Evolutionary conservation across 208 protist genomes (phyloP).

Genomic region (Acanthamoeba sp.): DNA sequence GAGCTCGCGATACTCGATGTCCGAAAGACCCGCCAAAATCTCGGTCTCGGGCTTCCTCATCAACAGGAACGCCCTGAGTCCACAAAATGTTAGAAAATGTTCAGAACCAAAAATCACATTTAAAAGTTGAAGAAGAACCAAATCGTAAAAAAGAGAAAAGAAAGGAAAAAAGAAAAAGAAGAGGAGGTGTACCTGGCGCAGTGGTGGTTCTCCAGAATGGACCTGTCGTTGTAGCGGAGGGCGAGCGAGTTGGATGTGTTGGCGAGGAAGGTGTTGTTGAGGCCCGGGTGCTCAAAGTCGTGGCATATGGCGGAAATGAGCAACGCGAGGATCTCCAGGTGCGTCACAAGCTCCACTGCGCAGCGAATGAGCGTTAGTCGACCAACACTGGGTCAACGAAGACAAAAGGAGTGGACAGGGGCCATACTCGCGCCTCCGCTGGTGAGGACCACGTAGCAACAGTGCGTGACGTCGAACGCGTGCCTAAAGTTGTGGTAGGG

Average conservation of each 20-base stretch:
- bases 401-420: not conserved
- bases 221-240: conserved; percentile 88
- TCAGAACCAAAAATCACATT: too few species aligned
- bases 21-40: conserved; percentile 73
- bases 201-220: conserved; percentile 89
- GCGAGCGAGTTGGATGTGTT: conserved; percentile 94
- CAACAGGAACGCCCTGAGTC: not conserved
- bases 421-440: not conserved
- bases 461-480: conserved; percentile 89
- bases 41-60: conserved; percentile 63
- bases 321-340: conserved; percentile 92
- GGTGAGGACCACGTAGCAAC: conserved; percentile 80
- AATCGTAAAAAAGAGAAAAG: too few species aligned
- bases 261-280: conserved; percentile 98
- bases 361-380: not conserved
- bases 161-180: too few species aligned
- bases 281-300: conserved; percentile 97
- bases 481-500: conserved; percentile 91
- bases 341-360: conserved; percentile 68
- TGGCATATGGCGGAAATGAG: conserved; percentile 95
- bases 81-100: not conserved
- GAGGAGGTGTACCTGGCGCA: conserved; percentile 20
- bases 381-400: not conserved
- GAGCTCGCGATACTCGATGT: conserved; percentile 74
- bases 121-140: too few species aligned